A percentile compares a stretch with the other conserved stretches of the same genome.
phyloP scores from a whole-genome alignment of 352 stramenopile species.

The Peronospora farinosa region DNA sequence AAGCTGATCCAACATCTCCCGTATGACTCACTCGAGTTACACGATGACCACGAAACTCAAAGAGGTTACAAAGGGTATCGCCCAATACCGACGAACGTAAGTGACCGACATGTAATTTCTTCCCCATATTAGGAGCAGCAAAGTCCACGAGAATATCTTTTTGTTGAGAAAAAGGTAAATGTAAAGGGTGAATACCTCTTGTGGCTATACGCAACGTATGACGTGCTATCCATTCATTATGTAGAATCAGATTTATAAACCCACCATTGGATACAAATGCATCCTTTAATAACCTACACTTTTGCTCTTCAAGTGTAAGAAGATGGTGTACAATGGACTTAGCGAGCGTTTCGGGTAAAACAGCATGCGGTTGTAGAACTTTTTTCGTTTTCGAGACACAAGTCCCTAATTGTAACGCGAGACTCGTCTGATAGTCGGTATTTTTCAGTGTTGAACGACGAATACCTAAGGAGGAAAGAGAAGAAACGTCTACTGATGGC shows the following conservation, averaged over 20 bases:
- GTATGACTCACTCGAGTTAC: conserved; percentile 73
- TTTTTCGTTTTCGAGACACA: conserved; percentile 10
- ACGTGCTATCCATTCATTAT: conserved; percentile 61
- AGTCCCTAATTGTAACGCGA: conserved; percentile 53
- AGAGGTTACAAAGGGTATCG: conserved; percentile 72
- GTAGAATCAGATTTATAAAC: conserved; percentile 76
- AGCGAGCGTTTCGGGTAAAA: conserved; percentile 37
- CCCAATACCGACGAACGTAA: conserved; percentile 74
- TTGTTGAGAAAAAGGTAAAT: conserved; percentile 14
- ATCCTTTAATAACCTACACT: conserved; percentile 19
- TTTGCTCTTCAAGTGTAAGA: conserved; percentile 3
- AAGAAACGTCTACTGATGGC: conserved; percentile 21
- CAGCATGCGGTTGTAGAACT: not conserved
- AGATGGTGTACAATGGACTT: conserved; percentile 29
- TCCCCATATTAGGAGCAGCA: conserved; percentile 77
- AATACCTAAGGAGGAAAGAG: conserved; percentile 39
- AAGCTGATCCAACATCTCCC: conserved; percentile 66
- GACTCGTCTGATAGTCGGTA: conserved; percentile 74
- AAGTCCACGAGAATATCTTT: conserved; percentile 70
- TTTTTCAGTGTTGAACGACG: conserved; percentile 55
- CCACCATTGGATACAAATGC: conserved; percentile 59
- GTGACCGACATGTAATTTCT: conserved; percentile 81
- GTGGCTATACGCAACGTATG: conserved; percentile 60
- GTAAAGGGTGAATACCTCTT: conserved; percentile 29
- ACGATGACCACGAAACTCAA: conserved; percentile 72